Conservation (phyloP, 148 eudicot species). For the Amaranthus cruentus region DNA sequence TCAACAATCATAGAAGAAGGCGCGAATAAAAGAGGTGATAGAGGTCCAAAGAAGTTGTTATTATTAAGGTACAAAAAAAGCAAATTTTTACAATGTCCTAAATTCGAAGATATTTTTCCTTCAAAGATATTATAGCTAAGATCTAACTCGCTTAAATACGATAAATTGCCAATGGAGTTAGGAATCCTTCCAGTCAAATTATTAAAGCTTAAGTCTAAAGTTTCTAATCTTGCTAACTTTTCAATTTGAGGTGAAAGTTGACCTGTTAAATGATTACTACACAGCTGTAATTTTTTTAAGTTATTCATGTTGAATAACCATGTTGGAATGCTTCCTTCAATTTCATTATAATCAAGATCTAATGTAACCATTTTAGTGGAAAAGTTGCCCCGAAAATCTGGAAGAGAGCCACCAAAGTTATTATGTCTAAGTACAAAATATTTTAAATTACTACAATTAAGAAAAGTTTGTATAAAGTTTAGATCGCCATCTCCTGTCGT, state of each 20-base stretch:
- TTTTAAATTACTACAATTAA: background rate
- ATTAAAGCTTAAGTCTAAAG: background rate
- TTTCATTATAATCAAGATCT: background rate
- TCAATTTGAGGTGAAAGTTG: slow-evolving; percentile 20
- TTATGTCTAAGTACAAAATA: background rate
- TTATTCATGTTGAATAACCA: slow-evolving; percentile 18
- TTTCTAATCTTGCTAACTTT: background rate
- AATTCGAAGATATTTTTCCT: slow-evolving; percentile 28
- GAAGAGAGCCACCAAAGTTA: slow-evolving; percentile 27
- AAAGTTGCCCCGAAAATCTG: slow-evolving; percentile 17
- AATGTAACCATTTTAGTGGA: slow-evolving; percentile 13
- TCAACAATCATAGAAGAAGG: slow-evolving; percentile 14
- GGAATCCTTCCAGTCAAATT: slow-evolving; percentile 28
- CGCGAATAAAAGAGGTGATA: slow-evolving; percentile 22
- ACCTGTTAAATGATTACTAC: slow-evolving; percentile 17
- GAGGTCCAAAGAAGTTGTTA: slow-evolving; percentile 26
- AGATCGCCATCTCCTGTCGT: background rate
- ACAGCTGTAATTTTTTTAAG: background rate
- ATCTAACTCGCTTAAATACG: slow-evolving; percentile 5
- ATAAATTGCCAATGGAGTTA: slow-evolving; percentile 26
- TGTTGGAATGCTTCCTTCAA: slow-evolving; percentile 20
- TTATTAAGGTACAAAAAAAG: slow-evolving; percentile 8
- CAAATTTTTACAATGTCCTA: slow-evolving; percentile 29
- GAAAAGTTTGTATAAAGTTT: background rate
- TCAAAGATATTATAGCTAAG: slow-evolving; percentile 21